Conservation (phyloP, 1,284 basidiomycete genomes). For the Leccinum griseonigrum region DNA sequence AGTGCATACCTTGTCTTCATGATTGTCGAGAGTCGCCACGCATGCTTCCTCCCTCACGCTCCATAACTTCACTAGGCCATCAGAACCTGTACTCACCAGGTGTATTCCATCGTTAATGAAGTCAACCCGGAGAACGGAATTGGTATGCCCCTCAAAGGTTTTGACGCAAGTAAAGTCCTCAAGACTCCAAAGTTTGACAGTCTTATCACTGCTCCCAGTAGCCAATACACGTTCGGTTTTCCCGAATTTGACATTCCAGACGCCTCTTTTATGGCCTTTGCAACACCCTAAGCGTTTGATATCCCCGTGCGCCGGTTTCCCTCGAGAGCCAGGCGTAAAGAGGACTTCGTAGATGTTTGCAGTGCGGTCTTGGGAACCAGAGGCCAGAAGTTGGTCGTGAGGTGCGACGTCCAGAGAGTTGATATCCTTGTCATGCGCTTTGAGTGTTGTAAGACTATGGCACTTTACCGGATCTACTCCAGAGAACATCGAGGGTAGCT, state of each 20-base stretch:
- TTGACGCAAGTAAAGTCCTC: constrained; percentile 90
- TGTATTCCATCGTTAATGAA: constrained; percentile 87
- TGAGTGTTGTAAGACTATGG: constrained; percentile 83
- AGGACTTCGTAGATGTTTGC: constrained; percentile 88
- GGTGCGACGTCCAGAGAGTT: constrained; percentile 94
- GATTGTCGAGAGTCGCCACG: constrained; percentile 88
- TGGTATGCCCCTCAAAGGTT: constrained; percentile 97
- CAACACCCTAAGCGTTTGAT: constrained; percentile 84
- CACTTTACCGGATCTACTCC: constrained; percentile 46
- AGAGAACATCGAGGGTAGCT: constrained; percentile 36
- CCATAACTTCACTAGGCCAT: constrained; percentile 97
- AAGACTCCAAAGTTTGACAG: constrained; percentile 90
- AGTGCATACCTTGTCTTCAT: constrained; percentile 84
- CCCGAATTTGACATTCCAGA: constrained; percentile 93
- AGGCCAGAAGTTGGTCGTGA: constrained; percentile 86
- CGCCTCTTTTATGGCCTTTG: constrained; percentile 94
- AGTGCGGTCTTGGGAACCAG: constrained; percentile 95
- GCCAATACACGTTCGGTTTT: constrained; percentile 82
- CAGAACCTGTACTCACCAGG: constrained; percentile 85
- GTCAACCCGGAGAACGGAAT: constrained; percentile 91
- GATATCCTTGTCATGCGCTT: constrained; percentile 98
- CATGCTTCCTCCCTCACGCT: constrained; percentile 89
- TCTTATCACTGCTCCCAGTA: constrained; percentile 94
- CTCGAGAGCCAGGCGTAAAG: constrained; percentile 44
- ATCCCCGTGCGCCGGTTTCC: constrained; percentile 54